Conservation (phyloP, 108 stramenopile species). For the Skeletonema potamos region DNA sequence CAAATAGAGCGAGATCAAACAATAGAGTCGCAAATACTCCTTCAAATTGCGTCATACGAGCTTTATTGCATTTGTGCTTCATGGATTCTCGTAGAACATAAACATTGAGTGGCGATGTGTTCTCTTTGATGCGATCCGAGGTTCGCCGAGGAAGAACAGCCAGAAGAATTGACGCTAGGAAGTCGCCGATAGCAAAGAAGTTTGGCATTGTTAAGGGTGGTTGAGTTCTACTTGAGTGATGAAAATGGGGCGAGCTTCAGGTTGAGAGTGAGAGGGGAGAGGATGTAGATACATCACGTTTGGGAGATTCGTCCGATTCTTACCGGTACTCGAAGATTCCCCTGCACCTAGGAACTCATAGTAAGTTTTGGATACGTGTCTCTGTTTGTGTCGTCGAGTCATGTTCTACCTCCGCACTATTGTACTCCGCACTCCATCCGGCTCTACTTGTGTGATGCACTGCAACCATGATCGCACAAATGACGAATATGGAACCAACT, state of each 20-base stretch:
- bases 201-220: background rate
- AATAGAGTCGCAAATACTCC: slow-evolving; percentile 50
- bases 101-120: slow-evolving; percentile 21
- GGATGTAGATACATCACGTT: no score
- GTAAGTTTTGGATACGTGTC: background rate
- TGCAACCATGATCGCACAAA: background rate
- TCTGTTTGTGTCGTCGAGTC: no score
- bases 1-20: slow-evolving; percentile 53
- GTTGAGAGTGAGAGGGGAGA: no score
- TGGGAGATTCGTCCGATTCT: background rate
- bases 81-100: slow-evolving; percentile 19
- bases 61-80: slow-evolving; percentile 9
- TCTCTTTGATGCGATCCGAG: slow-evolving; percentile 23
- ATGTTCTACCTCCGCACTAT: background rate
- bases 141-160: slow-evolving; percentile 25
- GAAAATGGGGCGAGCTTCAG: no score
- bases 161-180: slow-evolving; percentile 22
- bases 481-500: slow-evolving; percentile 16
- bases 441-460: no score
- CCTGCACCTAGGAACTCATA: background rate
- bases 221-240: no score
- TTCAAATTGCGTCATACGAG: slow-evolving; percentile 50
- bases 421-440: background rate
- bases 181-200: slow-evolving; percentile 19
- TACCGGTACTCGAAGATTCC: background rate